Conservation (phyloP, 768 basidiomycete species). For the Tricholoma sp. region DNA sequence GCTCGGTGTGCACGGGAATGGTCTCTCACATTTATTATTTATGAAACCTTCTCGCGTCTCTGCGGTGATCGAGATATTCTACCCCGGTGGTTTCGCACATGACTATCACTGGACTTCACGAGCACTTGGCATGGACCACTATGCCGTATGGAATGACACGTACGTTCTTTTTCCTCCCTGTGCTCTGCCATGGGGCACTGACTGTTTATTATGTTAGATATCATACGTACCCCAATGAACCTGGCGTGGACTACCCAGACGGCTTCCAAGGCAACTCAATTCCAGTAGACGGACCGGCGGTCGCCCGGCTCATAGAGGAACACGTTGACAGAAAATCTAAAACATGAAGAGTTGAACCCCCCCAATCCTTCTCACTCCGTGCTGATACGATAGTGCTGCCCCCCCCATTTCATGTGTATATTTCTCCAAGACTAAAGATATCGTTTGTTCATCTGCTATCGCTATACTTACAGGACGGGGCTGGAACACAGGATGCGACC, state of each 20-base stretch:
- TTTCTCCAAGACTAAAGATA: neutral
- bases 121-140: conserved; percentile 70
- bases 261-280: conserved; percentile 81
- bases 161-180: conserved; percentile 18
- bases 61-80: conserved; percentile 84
- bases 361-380: neutral
- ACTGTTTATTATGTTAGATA: conserved; percentile 13
- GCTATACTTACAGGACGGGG: no score
- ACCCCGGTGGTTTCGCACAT: conserved; percentile 73
- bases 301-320: conserved; percentile 71
- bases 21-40: conserved; percentile 79
- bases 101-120: conserved; percentile 83
- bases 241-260: conserved; percentile 63
- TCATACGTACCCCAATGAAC: conserved; percentile 39
- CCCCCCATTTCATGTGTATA: neutral
- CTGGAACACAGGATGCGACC: neutral
- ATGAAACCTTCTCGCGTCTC: conserved; percentile 74
- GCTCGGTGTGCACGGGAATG: conserved; percentile 75
- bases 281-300: conserved; percentile 60
- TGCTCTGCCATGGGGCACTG: conserved; percentile 10
- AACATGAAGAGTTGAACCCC: neutral
- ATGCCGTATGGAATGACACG: conserved; percentile 80
- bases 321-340: conserved; percentile 30
- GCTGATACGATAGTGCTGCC: no score
- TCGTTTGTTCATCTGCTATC: no score